Percentiles rank a stretch among this genome's conserved stretches.
Evolutionary conservation across 225 moss, liverwort and hornwort species (phyloP).

Genomic region (Thuidium tamariscinum): DNA sequence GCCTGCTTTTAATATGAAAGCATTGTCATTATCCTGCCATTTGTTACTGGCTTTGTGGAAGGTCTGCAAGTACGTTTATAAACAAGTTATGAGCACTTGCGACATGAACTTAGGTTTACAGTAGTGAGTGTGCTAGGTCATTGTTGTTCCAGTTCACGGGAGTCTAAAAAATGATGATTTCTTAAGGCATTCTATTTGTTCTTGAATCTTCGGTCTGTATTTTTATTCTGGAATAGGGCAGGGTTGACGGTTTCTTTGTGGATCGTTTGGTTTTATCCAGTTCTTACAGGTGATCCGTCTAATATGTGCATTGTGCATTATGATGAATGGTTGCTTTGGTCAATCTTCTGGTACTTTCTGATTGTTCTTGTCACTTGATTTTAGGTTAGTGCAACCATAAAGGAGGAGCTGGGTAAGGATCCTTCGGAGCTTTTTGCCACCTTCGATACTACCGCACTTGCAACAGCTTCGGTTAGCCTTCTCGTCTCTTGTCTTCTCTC

Average conservation of each 20-base stretch:
- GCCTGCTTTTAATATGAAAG: not conserved
- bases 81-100: not conserved
- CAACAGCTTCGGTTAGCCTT: slow-evolving; percentile 81
- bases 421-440: slow-evolving; percentile 60
- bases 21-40: not conserved
- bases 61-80: not conserved
- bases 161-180: not conserved
- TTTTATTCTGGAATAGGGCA: not conserved
- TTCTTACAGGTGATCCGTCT: not conserved
- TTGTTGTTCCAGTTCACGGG: not conserved
- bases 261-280: not conserved
- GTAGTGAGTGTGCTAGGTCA: not conserved
- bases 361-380: not conserved
- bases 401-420: slow-evolving; percentile 68
- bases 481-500: not conserved
- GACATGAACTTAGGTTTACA: not conserved
- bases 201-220: not conserved
- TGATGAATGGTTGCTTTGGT: not conserved
- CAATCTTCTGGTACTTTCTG: not conserved
- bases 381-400: slow-evolving; percentile 54
- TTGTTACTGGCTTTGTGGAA: not conserved
- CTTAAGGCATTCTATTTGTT: not conserved
- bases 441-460: slow-evolving; percentile 70
- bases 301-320: not conserved
- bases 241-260: not conserved